Evolutionary conservation across 2,329 filamentous ascomycete species (phyloP).

Genomic region (Clarireedia homoeocarpa): DNA sequence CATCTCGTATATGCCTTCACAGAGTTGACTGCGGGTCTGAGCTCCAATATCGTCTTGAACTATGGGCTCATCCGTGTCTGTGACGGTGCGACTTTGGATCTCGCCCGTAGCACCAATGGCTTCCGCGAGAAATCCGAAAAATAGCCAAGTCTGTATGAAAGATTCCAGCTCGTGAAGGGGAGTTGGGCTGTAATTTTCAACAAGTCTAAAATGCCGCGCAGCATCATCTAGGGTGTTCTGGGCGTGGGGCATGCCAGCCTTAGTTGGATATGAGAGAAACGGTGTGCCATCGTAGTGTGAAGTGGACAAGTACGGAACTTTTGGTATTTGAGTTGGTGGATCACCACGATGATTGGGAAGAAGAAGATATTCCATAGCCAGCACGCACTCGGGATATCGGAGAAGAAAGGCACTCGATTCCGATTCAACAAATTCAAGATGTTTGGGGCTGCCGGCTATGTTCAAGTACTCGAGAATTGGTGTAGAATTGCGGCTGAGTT

Average conservation of each 20-base stretch:
- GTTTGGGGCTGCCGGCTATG: no score
- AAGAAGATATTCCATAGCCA: conserved; percentile 13
- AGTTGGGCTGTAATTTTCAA: conserved; percentile 16
- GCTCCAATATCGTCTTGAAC: background rate
- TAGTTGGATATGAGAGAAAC: conserved; percentile 23
- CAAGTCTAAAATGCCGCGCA: conserved; percentile 6
- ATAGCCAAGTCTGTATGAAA: conserved; percentile 31
- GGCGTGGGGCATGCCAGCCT: conserved; percentile 14
- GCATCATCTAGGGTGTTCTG: background rate
- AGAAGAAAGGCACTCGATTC: no score
- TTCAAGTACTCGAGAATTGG: no score
- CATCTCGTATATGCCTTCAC: conserved; percentile 6
- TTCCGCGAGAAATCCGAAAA: conserved; percentile 29
- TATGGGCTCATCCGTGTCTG: background rate
- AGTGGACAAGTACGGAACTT: conserved; percentile 21
- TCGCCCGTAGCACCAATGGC: conserved; percentile 18
- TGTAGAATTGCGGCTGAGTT: no score
- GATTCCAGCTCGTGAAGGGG: conserved; percentile 19
- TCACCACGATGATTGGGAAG: conserved; percentile 8
- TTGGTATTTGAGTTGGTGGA: conserved; percentile 12
- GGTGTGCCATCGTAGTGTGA: conserved; percentile 24
- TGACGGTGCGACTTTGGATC: background rate
- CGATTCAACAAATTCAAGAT: no score
- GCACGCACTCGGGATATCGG: no score
- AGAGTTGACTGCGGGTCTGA: background rate